Conservation (phyloP, 495 filamentous ascomycete species). For the Daldinia concentrica region DNA sequence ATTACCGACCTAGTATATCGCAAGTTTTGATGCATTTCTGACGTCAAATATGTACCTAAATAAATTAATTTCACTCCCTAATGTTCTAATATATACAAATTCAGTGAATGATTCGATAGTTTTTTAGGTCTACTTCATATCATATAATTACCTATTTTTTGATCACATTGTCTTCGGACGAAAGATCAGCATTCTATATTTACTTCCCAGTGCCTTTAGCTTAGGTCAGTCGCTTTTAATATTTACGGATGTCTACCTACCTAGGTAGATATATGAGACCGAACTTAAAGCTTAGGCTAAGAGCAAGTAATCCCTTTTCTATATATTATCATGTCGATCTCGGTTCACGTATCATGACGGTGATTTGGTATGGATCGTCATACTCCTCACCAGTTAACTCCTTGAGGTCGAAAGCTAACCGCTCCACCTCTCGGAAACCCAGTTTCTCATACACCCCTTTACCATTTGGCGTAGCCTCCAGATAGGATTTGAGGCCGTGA, state of each 20-base stretch:
- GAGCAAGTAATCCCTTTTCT: background rate
- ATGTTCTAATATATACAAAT: background rate
- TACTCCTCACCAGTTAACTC: slow-evolving; percentile 26
- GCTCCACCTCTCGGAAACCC: slow-evolving; percentile 51
- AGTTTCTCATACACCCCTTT: slow-evolving; percentile 48
- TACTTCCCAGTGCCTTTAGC: background rate
- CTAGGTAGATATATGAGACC: background rate
- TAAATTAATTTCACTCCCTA: background rate
- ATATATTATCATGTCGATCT: slow-evolving; percentile 15
- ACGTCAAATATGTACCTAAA: background rate
- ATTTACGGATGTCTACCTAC: background rate
- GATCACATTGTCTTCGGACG: background rate
- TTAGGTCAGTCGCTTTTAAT: background rate
- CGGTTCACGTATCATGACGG: slow-evolving; percentile 45
- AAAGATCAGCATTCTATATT: background rate
- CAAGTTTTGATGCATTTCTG: background rate
- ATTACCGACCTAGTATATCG: background rate
- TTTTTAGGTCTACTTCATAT: background rate
- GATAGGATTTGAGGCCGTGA: slow-evolving; percentile 40
- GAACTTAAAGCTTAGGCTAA: background rate
- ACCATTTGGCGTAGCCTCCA: slow-evolving; percentile 49
- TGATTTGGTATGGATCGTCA: slow-evolving; percentile 24
- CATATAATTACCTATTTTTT: background rate
- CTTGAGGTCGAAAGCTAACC: slow-evolving; percentile 43
- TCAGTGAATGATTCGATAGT: too few relatives aligned